A percentile compares a stretch with the other conserved stretches of the same genome.
These are phyloP conservation scores for Hsuehochloa calcarea DNA, from an alignment of 176 grass and related monocot genomes.

Conservation along the genomic window DNA sequence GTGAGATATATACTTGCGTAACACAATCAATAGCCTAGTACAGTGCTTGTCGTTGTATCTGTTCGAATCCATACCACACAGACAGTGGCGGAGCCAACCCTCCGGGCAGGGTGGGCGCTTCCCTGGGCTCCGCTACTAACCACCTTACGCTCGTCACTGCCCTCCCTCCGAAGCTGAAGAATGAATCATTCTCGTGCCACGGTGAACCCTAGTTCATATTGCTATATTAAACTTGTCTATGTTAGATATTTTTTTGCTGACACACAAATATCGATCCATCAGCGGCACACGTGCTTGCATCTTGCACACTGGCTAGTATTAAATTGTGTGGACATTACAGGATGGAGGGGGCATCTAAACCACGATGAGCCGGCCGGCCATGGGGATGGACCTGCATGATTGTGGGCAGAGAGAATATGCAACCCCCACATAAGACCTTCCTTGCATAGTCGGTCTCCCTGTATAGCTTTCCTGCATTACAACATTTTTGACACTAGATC, in stretches of 20 bases:
- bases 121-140: no score
- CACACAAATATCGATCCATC: not conserved
- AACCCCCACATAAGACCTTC: conserved; percentile 67
- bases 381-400: conserved; percentile 42
- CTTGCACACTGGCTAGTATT: not conserved
- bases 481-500: conserved; percentile 44
- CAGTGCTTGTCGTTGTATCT: not conserved
- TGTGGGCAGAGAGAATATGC: conserved; percentile 47
- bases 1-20: no score
- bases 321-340: conserved; percentile 34
- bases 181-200: no score
- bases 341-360: conserved; percentile 37
- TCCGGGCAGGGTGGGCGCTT: no score
- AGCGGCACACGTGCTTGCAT: not conserved
- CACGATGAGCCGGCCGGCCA: not conserved
- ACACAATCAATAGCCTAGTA: not conserved
- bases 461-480: conserved; percentile 10
- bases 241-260: no score
- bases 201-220: no score
- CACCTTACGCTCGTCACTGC: no score
- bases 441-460: conserved; percentile 38
- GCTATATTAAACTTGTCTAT: no score
- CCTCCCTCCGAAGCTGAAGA: no score
- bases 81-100: no score
- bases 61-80: no score